Base-by-base conservation (phyloP, 2,329 filamentous ascomycete species). In the Colletotrichum australisinense region DNA sequence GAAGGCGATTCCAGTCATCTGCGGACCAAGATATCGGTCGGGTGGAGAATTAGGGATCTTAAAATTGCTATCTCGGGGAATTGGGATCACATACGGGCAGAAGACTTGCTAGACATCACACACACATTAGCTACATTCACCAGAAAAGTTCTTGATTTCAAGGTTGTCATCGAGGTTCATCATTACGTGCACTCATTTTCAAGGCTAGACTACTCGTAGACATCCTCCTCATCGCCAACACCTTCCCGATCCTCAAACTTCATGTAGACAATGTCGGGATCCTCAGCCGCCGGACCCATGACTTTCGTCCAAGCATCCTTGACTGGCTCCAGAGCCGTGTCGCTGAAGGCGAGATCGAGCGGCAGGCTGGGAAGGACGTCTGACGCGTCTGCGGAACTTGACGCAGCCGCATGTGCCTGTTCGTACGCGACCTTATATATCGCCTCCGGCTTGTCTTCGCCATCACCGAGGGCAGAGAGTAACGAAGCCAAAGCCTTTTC, bases 231-330 rank as follows among this genome's bases (percentile, higher is more conserved):
- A 38, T 89, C 89, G 72, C 83, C 85, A 32, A 85, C 84, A 16
- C 86, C 88, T 79, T 95, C 92, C 28, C 94, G 88, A 73, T 97
- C 93, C 62, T 92, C 89, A 80, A 98, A 98, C 24, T 88, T 86
- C 89, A 98, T 92, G 78, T 97, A 98, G 57, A 88, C 82, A 30
- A 75, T 64, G 11, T 75, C 77, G 6, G 78, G 81, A 22, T 84
- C 84, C 22, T 85, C 85, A 1, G 81, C 84, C 5, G 88, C 86
- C 1, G 84, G 83, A 11, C 88, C 89, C 76, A 89, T 85, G 4
- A 95, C 86, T 62, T 86, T 84, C 74, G 88, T 85, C 95, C 95
- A 98, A 7, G 92, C 90, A 11, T 88, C 82, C 73, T 89, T 89
- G 2, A 98, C 93, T 30, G 89, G 82, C 7, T 91, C 88, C 11